These are phyloP conservation scores for Coemansia erecta DNA, from an alignment of 192 early-diverging fungal genomes.

Conservation along the genomic window DNA sequence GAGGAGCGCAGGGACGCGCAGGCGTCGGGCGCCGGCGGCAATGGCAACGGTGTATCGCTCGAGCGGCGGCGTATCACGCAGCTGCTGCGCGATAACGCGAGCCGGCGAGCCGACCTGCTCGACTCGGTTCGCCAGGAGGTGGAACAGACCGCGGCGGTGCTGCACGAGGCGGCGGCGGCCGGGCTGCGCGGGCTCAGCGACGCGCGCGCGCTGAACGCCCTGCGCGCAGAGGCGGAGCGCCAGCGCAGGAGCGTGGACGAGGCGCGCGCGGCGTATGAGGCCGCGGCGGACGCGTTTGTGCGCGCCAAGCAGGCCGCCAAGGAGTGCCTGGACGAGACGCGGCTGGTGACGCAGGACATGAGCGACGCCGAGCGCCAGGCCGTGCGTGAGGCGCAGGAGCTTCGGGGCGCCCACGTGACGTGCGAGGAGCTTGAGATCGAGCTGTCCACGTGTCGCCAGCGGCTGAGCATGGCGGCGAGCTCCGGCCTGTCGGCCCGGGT, in stretches of 20 bases:
- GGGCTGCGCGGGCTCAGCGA: constrained; percentile 18
- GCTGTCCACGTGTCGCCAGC: constrained; percentile 47
- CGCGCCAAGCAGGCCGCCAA: constrained; percentile 52
- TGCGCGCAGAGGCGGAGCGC: constrained; percentile 18
- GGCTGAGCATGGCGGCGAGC: constrained; percentile 35
- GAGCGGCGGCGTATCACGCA: constrained; percentile 18
- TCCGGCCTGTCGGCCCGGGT: constrained; percentile 50
- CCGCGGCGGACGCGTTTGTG: constrained; percentile 44
- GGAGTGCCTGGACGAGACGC: constrained; percentile 54
- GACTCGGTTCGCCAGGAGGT: no score
- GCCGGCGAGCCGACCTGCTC: constrained; percentile 16
- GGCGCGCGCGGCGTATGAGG: constrained; percentile 45
- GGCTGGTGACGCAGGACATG: constrained; percentile 54
- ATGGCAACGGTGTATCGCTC: no score
- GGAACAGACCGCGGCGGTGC: background rate
- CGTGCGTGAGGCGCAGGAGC: constrained; percentile 52
- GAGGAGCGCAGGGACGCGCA: constrained; percentile 21
- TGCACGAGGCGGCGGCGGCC: constrained; percentile 11
- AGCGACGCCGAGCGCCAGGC: constrained; percentile 53
- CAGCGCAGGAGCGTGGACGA: constrained; percentile 37
- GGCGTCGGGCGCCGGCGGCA: background rate
- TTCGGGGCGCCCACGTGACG: constrained; percentile 30
- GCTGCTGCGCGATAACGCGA: constrained; percentile 16
- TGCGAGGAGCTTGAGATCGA: constrained; percentile 67
- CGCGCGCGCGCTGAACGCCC: constrained; percentile 7